Percentiles rank a stretch among this genome's conserved stretches.
Conservation (phyloP, 495 filamentous ascomycete genomes). For the Physcia stellaris region DNA sequence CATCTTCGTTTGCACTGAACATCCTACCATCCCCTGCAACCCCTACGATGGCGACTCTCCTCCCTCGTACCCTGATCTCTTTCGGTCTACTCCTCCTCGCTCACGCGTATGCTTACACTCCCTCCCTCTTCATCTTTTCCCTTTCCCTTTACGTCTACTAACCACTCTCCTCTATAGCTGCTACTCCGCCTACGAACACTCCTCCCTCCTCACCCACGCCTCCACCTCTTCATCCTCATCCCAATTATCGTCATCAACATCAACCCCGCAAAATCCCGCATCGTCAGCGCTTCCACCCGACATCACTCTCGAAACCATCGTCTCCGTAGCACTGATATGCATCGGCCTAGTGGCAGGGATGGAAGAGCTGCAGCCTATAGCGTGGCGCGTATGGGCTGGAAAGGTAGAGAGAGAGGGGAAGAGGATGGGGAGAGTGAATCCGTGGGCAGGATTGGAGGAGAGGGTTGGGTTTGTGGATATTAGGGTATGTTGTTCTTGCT, state of each 20-base stretch:
- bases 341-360: slow-evolving; percentile 57
- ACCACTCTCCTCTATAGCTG: slow-evolving; percentile 35
- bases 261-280: slow-evolving; percentile 7
- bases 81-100: slow-evolving; percentile 54
- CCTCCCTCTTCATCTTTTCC: not conserved
- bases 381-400: slow-evolving; percentile 73
- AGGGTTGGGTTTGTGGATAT: slow-evolving; percentile 55
- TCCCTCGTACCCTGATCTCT: slow-evolving; percentile 29
- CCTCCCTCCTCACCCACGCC: slow-evolving; percentile 47
- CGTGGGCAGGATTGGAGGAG: slow-evolving; percentile 41
- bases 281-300: slow-evolving; percentile 48
- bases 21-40: no score
- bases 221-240: slow-evolving; percentile 36
- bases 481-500: slow-evolving; percentile 35
- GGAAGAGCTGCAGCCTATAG: slow-evolving; percentile 58
- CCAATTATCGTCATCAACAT: slow-evolving; percentile 16
- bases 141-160: not conserved
- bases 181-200: slow-evolving; percentile 79
- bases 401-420: slow-evolving; percentile 55
- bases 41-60: slow-evolving; percentile 6
- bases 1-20: no score
- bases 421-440: slow-evolving; percentile 25
- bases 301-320: slow-evolving; percentile 48
- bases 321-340: slow-evolving; percentile 51
- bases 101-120: slow-evolving; percentile 47